These are phyloP conservation scores for Globisporangium abappressorium DNA, from an alignment of 352 stramenopile species.

Conservation along the genomic window DNA sequence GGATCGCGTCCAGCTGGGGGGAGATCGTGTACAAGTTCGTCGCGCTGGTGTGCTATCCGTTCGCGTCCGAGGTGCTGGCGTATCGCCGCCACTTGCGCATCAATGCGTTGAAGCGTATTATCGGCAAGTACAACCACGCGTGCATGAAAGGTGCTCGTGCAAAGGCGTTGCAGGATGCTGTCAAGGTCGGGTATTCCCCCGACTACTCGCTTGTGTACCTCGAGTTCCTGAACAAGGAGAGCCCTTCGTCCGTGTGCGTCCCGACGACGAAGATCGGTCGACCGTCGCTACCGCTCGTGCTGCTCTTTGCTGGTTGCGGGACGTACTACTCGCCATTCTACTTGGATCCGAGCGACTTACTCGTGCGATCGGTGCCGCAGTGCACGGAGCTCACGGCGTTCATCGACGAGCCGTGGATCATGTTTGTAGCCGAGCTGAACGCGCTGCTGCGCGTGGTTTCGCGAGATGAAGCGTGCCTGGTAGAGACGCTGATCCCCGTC, in stretches of 20 bases:
- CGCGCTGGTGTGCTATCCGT: slow-evolving; percentile 65
- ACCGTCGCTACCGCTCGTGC: slow-evolving; percentile 63
- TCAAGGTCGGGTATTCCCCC: slow-evolving; percentile 74
- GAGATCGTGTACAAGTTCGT: slow-evolving; percentile 62
- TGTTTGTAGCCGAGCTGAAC: slow-evolving; percentile 82
- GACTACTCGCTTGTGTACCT: slow-evolving; percentile 84
- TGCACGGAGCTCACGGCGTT: slow-evolving; percentile 79
- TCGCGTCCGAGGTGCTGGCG: slow-evolving; percentile 57
- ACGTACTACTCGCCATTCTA: slow-evolving; percentile 82
- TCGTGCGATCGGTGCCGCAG: slow-evolving; percentile 76
- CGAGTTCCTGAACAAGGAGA: slow-evolving; percentile 76
- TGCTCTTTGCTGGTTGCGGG: slow-evolving; percentile 73
- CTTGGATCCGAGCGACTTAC: slow-evolving; percentile 74
- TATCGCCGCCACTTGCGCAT: slow-evolving; percentile 73
- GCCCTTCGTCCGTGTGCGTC: slow-evolving; percentile 61
- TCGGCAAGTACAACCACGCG: slow-evolving; percentile 77
- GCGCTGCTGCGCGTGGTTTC: slow-evolving; percentile 68
- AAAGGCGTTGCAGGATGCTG: slow-evolving; percentile 62
- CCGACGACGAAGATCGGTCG: slow-evolving; percentile 72
- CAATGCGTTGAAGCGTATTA: slow-evolving; percentile 72
- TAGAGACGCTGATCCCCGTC: slow-evolving; percentile 62
- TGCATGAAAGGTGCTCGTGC: slow-evolving; percentile 79
- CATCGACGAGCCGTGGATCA: slow-evolving; percentile 83
- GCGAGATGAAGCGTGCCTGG: slow-evolving; percentile 44
- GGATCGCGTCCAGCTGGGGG: slow-evolving; percentile 47